Conservation (phyloP, 2,329 filamentous ascomycete species). For the Colletotrichum sp. region DNA sequence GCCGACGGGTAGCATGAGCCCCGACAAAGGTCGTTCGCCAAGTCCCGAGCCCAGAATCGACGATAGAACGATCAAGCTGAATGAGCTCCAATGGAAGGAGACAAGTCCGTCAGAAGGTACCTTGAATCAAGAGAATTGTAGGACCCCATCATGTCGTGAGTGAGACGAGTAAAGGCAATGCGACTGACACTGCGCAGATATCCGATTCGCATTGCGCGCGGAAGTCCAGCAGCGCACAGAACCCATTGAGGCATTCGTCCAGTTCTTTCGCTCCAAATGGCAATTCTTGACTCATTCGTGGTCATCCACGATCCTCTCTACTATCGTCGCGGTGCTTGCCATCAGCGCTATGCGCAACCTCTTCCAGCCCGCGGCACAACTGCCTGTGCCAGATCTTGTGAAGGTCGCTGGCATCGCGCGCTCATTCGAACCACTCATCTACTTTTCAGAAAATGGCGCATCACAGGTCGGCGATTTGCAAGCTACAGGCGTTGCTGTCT, state of each 20-base stretch:
- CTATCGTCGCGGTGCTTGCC: slow-evolving; percentile 67
- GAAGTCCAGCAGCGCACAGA: slow-evolving; percentile 89
- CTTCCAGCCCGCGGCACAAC: slow-evolving; percentile 69
- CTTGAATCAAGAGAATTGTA: slow-evolving; percentile 52
- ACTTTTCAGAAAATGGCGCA: slow-evolving; percentile 90
- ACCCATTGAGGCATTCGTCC: slow-evolving; percentile 77
- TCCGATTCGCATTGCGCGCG: slow-evolving; percentile 85
- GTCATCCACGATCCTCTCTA: slow-evolving; percentile 67
- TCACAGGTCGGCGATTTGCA: slow-evolving; percentile 87
- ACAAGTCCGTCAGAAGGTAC: slow-evolving; percentile 28
- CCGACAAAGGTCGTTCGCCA: slow-evolving; percentile 52
- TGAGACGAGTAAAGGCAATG: background rate
- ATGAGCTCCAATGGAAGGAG: slow-evolving; percentile 32
- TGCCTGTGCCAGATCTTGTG: slow-evolving; percentile 81
- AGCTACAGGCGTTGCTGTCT: slow-evolving; percentile 90
- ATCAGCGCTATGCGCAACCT: slow-evolving; percentile 70
- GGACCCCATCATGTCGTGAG: slow-evolving; percentile 29
- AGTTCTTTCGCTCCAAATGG: slow-evolving; percentile 65
- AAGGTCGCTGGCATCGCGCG: slow-evolving; percentile 90
- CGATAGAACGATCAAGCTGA: slow-evolving; percentile 43
- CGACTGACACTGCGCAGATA: slow-evolving; percentile 60
- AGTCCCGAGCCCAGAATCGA: slow-evolving; percentile 53
- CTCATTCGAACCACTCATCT: slow-evolving; percentile 92
- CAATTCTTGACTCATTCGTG: slow-evolving; percentile 71
- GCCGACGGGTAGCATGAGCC: slow-evolving; percentile 60